A percentile compares a stretch with the other conserved stretches of the same genome.
These are phyloP conservation scores for Biancaea sappan DNA, from an alignment of 306 rosid genomes.

Conservation along the genomic window DNA sequence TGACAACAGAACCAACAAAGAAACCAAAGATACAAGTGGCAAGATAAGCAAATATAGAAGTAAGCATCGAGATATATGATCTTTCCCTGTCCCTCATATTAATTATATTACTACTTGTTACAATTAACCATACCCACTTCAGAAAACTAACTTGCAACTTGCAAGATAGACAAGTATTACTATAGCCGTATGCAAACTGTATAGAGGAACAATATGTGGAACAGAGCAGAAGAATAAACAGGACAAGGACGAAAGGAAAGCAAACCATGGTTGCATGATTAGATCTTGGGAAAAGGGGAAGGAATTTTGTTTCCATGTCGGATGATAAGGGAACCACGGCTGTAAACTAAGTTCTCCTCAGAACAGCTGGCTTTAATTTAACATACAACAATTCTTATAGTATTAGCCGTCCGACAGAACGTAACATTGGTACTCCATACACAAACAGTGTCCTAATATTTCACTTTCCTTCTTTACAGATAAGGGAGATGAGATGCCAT, in stretches of 20 bases:
- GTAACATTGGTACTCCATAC: background rate
- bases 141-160: slow-evolving; percentile 6
- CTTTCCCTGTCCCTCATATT: slow-evolving; percentile 18
- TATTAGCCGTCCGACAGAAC: too few species aligned
- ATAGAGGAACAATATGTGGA: too few species aligned
- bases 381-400: background rate
- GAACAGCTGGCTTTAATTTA: slow-evolving; percentile 1
- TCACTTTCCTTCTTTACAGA: background rate
- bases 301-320: background rate
- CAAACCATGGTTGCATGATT: background rate
- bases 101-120: slow-evolving; percentile 3
- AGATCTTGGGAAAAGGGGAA: background rate
- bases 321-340: background rate
- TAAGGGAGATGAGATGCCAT: background rate
- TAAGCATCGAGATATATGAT: background rate
- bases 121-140: slow-evolving; percentile 26
- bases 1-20: slow-evolving; percentile 23
- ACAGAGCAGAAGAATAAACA: background rate
- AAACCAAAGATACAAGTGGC: slow-evolving; percentile 2
- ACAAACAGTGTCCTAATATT: background rate
- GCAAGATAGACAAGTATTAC: slow-evolving; percentile 21
- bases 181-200: background rate
- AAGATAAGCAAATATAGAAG: slow-evolving; percentile 16
- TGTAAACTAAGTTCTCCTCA: background rate
- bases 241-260: background rate